Evolutionary conservation across 2,329 filamentous ascomycete species (phyloP).

Genomic region (Fusarium vanettenii): DNA sequence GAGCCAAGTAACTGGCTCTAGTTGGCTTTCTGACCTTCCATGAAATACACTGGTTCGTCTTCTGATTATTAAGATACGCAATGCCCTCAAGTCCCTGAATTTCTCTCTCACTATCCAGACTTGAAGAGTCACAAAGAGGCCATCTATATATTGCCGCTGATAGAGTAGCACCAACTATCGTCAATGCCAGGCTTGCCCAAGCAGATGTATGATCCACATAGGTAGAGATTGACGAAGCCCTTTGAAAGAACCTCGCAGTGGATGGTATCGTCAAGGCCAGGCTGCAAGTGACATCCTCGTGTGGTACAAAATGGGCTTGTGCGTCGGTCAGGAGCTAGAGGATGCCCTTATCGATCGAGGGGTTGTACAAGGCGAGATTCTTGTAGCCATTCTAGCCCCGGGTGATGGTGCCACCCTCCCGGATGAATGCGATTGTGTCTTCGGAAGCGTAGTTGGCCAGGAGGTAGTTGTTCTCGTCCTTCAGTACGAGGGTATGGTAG

Average conservation of each 20-base stretch:
- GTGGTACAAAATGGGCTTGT: not conserved
- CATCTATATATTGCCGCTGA: not conserved
- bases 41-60: too few species aligned
- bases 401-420: not conserved
- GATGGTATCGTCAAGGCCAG: not conserved
- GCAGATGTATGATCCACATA: not conserved
- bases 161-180: not conserved
- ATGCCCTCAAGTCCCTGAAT: not conserved
- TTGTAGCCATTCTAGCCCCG: not conserved
- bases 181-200: not conserved
- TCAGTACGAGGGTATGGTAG: not conserved
- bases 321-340: not conserved
- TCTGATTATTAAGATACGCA: not conserved
- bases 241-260: not conserved
- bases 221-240: not conserved
- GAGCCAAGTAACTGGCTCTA: not conserved
- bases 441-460: not conserved
- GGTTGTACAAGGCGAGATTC: not conserved
- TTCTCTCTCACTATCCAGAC: not conserved
- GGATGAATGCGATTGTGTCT: not conserved
- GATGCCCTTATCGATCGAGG: not conserved
- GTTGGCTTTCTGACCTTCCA: not conserved
- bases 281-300: not conserved
- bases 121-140: not conserved
- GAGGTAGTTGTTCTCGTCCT: not conserved